Percentiles rank a stretch among this genome's conserved stretches.
These are phyloP conservation scores for Verticillium zaregamsianum DNA, from an alignment of 2,329 filamentous ascomycete genomes.

Conservation along the genomic window DNA sequence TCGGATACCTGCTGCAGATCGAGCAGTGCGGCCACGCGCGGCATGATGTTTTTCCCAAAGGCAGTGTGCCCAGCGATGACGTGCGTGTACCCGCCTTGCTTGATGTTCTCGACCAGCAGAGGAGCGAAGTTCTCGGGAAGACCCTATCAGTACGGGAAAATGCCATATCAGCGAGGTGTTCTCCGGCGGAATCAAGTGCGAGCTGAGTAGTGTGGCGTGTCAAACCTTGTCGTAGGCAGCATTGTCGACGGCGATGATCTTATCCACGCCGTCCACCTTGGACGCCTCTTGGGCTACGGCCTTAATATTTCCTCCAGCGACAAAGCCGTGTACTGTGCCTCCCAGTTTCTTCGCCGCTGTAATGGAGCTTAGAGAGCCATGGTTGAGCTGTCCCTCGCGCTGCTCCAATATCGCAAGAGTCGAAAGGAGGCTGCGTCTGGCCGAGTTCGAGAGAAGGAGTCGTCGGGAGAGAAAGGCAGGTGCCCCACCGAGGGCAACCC, in stretches of 20 bases:
- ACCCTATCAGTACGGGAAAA: slow-evolving; percentile 46
- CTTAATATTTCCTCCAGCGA: slow-evolving; percentile 78
- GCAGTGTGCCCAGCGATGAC: slow-evolving; percentile 87
- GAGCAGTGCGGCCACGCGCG: slow-evolving; percentile 83
- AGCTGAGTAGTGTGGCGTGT: background rate
- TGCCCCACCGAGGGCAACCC: slow-evolving; percentile 10
- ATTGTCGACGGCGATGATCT: slow-evolving; percentile 86
- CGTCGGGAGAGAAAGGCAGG: slow-evolving; percentile 51
- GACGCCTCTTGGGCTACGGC: slow-evolving; percentile 75
- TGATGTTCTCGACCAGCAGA: slow-evolving; percentile 91
- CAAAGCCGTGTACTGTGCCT: slow-evolving; percentile 78
- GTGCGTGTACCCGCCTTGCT: slow-evolving; percentile 91
- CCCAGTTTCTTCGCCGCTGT: slow-evolving; percentile 84
- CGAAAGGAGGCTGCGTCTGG: slow-evolving; percentile 58
- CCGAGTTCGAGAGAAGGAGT: background rate
- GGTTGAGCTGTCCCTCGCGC: slow-evolving; percentile 79
- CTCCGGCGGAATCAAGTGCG: background rate
- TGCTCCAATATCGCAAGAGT: slow-evolving; percentile 92
- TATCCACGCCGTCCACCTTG: slow-evolving; percentile 86
- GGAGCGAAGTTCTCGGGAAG: slow-evolving; percentile 94
- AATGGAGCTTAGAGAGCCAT: slow-evolving; percentile 77
- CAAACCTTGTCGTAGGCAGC: slow-evolving; percentile 85
- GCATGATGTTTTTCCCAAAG: slow-evolving; percentile 93
- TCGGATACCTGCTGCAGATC: slow-evolving; percentile 94
- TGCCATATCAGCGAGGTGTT: background rate